A percentile compares a stretch with the other conserved stretches of the same genome.
Evolutionary conservation across 108 stramenopile species (phyloP).

Genomic region (Nitzschia sp.): DNA sequence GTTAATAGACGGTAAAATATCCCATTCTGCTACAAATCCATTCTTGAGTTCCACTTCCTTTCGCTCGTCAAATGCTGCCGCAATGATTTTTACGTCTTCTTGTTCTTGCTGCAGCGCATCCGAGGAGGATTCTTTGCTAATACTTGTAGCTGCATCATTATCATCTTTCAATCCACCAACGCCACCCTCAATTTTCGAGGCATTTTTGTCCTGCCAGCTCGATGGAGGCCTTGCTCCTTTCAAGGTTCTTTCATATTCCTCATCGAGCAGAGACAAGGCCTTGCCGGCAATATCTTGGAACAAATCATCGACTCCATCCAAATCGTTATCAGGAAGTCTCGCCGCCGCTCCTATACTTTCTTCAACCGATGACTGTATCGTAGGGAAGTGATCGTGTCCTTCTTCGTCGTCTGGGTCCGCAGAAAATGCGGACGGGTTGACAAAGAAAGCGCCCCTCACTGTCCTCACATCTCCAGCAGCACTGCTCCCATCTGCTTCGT

Average conservation of each 20-base stretch:
- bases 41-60: constrained; percentile 11
- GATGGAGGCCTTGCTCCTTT: background rate
- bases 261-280: constrained; percentile 31
- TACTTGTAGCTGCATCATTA: no score
- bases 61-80: constrained; percentile 18
- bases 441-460: background rate
- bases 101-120: no score
- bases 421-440: background rate
- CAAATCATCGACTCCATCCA: constrained; percentile 2
- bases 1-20: background rate
- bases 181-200: no score
- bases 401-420: background rate
- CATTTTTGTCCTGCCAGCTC: background rate
- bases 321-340: background rate
- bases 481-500: background rate
- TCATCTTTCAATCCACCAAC: no score
- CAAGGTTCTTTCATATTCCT: constrained; percentile 38
- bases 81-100: constrained; percentile 20
- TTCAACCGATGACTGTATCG: background rate
- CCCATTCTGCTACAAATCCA: constrained; percentile 14
- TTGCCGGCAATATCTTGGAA: constrained; percentile 35
- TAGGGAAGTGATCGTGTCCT: background rate
- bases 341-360: background rate
- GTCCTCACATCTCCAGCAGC: background rate
- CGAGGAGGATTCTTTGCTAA: no score